Evolutionary conservation across 1,139 yeast genomes (phyloP), one percentile per base, ranked within the genome.

Genomic region (Hyphopichia buzzinii): DNA sequence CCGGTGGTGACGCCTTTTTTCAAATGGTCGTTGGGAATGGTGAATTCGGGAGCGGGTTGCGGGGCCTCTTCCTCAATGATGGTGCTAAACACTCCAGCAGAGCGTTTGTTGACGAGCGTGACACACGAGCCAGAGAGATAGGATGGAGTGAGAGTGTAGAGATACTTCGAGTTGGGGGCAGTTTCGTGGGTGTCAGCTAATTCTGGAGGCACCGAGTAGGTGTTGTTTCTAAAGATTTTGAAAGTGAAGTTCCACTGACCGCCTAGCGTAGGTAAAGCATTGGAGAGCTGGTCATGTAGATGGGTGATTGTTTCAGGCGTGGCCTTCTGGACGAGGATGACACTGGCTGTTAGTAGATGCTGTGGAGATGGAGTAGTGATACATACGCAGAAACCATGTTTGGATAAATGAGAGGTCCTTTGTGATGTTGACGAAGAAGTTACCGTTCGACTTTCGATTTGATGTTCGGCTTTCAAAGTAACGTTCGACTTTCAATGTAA

Each of bases 161-260:
- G 61, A 46, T 74, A 79, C 44, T 70, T 64, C 23, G 71, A 59
- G 11, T 74, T 75, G 1, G 66, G 65, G 14, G 70, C 62, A 2
- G 55, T 52, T 2, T 43, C 51, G 4, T 52, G 50, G 0, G 54
- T 41, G 4, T 61, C 56, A 4, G 57, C 58, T 35, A 62, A 44
- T 36, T 63, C 69, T 3, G 65, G 63, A 2, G 79, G 74, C 17
- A 68, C 64, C 5, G 79, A 72, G 50, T 58, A 71, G 25, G 70
- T 72, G 49, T 82, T 84, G 51, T 81, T 82, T 30, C 86, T 60
- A 53, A 76, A 83, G 34, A 84, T 74, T 48, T 79, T 79, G 54
- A 81, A 72, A 35, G 73, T 81, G 51, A 82, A 79, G 39, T 61
- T 64, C 90, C 90, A 84, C 39, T 75, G 68, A 2, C 86, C 84